Evolutionary conservation across 2,329 filamentous ascomycete species (phyloP), one percentile per base, ranked within the genome.

Genomic region (Ascochyta clinopodiicola): DNA sequence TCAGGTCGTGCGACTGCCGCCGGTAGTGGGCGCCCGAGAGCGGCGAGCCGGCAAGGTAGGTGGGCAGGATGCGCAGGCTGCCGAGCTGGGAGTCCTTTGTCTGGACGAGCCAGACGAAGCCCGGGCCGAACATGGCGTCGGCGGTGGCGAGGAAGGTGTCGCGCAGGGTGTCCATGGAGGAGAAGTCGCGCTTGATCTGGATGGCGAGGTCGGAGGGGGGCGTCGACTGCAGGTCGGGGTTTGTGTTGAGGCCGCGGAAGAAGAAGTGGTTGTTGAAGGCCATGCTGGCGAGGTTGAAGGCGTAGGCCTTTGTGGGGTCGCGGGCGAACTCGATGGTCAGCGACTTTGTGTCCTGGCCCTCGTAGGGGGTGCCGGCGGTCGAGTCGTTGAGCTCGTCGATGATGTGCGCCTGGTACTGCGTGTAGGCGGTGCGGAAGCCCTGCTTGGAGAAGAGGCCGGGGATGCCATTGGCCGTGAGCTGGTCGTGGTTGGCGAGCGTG

Each of bases 261-360:
- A 92, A 94, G 81, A 92, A 89, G 74, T 87, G 84, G 77, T 87
- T 97, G 85, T 98, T 98, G 83, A 91, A 89, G 51, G 92, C 91
- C 90, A 96, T 96, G 68, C 91, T 96, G 76, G 95, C 95, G 76
- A 96, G 86, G 84, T 98, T 99, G 87, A 99, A 99, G 74, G 89
- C 81, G 66, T 88, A 83, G 37, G 95, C 95, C 60, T 85, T 82
- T 64, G 83, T 82, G 39, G 94, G 89, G 70, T 95, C 86, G 76
- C 92, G 91, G 57, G 94, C 90, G 56, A 88, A 88, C 70, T 86
- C 82, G 70, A 94, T 82, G 71, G 90, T 78, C 71, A 96, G 87
- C 42, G 86, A 81, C 76, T 90, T 87, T 58, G 86, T 77, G 45
- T 83, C 79, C 63, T 83, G 79, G 73, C 85, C 78, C 63, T 88